These are phyloP conservation scores for Monosporascus sp. DNA, from an alignment of 2,329 filamentous ascomycete genomes.

Conservation along the genomic window DNA sequence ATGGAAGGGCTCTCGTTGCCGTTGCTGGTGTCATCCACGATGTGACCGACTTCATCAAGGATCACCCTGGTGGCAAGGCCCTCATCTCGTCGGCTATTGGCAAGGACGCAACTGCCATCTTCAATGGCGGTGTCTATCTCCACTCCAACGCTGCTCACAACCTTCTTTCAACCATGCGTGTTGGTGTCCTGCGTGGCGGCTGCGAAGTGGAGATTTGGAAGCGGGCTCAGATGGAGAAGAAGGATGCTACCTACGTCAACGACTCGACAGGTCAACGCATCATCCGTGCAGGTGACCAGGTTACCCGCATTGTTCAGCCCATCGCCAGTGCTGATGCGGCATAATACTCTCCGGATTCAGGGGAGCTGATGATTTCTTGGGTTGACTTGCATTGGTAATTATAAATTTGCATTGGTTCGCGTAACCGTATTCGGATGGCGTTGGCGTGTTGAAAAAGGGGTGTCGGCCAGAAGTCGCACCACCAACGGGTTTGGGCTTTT, in stretches of 20 bases:
- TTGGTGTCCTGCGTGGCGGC: conserved; percentile 60
- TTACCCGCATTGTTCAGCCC: conserved; percentile 68
- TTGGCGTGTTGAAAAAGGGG: too few relatives aligned
- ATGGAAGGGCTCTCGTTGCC: conserved; percentile 57
- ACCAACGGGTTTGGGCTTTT: too few relatives aligned
- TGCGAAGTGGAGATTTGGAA: conserved; percentile 67
- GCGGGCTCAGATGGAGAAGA: conserved; percentile 61
- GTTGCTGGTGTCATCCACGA: conserved; percentile 62
- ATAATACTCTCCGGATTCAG: conserved; percentile 24
- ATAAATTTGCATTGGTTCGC: too few relatives aligned
- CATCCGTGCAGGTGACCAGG: conserved; percentile 67
- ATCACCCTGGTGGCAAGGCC: conserved; percentile 62
- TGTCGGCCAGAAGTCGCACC: too few relatives aligned
- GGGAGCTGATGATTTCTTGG: too few relatives aligned
- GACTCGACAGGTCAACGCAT: conserved; percentile 66
- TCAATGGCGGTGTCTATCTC: conserved; percentile 64
- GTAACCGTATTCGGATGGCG: too few relatives aligned
- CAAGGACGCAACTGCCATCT: conserved; percentile 64
- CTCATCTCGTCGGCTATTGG: conserved; percentile 60
- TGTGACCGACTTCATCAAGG: conserved; percentile 60
- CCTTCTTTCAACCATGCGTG: conserved; percentile 60
- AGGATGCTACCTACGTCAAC: conserved; percentile 61
- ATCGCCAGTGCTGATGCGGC: conserved; percentile 68
- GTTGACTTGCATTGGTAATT: too few relatives aligned
- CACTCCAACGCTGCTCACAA: conserved; percentile 66